Evolutionary conservation across 2,329 filamentous ascomycete species (phyloP).

Genomic region (Alternaria novae-zelandiae): DNA sequence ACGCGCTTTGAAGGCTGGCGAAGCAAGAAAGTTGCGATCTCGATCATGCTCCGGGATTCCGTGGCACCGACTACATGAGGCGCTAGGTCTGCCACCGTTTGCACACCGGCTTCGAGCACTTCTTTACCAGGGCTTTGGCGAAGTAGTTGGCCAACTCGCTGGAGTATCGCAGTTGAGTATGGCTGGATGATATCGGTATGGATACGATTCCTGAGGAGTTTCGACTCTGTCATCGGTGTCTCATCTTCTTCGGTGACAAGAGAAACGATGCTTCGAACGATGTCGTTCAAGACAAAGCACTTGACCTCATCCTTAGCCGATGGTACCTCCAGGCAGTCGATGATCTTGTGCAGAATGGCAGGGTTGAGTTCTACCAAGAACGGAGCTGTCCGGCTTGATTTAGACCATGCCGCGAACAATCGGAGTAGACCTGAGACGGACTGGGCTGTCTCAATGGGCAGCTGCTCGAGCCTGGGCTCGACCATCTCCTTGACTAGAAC

Average conservation of each 20-base stretch:
- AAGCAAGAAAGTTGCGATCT: slow-evolving; percentile 80
- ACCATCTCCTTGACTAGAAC: slow-evolving; percentile 77
- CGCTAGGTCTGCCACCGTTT: slow-evolving; percentile 73
- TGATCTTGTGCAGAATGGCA: slow-evolving; percentile 69
- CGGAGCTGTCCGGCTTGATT: slow-evolving; percentile 67
- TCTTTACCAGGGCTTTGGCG: slow-evolving; percentile 71
- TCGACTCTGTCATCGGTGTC: slow-evolving; percentile 53
- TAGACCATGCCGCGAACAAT: slow-evolving; percentile 82
- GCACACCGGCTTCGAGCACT: slow-evolving; percentile 78
- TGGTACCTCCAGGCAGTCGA: slow-evolving; percentile 72
- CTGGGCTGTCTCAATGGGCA: slow-evolving; percentile 86
- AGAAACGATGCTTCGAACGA: slow-evolving; percentile 63
- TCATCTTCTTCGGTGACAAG: slow-evolving; percentile 23
- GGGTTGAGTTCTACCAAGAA: slow-evolving; percentile 71
- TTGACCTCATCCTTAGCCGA: slow-evolving; percentile 89
- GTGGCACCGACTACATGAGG: slow-evolving; percentile 53
- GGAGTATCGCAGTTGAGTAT: slow-evolving; percentile 71
- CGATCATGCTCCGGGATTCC: slow-evolving; percentile 78
- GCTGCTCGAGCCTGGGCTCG: slow-evolving; percentile 75
- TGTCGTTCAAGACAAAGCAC: slow-evolving; percentile 74
- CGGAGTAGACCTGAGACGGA: slow-evolving; percentile 83
- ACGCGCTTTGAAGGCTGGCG: slow-evolving; percentile 85
- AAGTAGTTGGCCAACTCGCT: slow-evolving; percentile 58
- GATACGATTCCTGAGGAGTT: slow-evolving; percentile 58
- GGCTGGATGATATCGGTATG: slow-evolving; percentile 61